Percentiles rank a stretch among this genome's conserved stretches.
Conservation (phyloP, 148 eudicot species). For the Dysphania ambrosioides region DNA sequence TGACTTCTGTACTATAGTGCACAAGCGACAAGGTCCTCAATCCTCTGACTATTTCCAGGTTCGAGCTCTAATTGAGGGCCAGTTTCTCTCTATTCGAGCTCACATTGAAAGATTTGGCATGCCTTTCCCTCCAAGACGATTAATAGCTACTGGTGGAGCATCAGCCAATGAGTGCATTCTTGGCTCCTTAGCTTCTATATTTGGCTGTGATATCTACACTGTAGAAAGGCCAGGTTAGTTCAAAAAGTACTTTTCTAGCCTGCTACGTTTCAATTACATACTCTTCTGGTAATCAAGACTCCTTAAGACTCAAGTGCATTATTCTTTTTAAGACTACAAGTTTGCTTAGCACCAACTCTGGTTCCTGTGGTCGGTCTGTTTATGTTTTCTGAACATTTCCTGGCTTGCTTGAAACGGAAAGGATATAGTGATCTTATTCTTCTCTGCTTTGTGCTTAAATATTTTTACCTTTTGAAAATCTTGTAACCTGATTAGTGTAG, state of each 20-base stretch:
- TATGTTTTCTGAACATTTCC: too few species aligned
- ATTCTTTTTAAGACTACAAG: too few species aligned
- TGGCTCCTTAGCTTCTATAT: conserved; percentile 59
- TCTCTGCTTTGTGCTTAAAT: too few species aligned
- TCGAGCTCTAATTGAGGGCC: conserved; percentile 80
- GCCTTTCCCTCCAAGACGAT: conserved; percentile 89
- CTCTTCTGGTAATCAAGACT: not conserved
- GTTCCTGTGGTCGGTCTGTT: too few species aligned
- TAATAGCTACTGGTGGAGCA: conserved; percentile 97
- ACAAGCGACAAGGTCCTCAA: not conserved
- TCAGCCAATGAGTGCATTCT: conserved; percentile 75
- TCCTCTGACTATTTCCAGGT: conserved; percentile 42
- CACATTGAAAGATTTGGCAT: conserved; percentile 86
- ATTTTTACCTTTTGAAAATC: too few species aligned
- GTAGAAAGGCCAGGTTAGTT: conserved; percentile 71
- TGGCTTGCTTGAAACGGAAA: too few species aligned
- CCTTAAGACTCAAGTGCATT: not conserved
- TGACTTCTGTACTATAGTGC: not conserved
- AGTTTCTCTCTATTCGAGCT: conserved; percentile 75
- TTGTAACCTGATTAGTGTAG: too few species aligned
- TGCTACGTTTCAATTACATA: not conserved
- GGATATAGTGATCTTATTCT: too few species aligned
- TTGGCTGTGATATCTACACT: conserved; percentile 80
- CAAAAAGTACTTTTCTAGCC: not conserved
- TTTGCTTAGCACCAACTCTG: too few species aligned